Conservation (phyloP, 1,284 basidiomycete genomes). For the Phylloporus gajari region DNA sequence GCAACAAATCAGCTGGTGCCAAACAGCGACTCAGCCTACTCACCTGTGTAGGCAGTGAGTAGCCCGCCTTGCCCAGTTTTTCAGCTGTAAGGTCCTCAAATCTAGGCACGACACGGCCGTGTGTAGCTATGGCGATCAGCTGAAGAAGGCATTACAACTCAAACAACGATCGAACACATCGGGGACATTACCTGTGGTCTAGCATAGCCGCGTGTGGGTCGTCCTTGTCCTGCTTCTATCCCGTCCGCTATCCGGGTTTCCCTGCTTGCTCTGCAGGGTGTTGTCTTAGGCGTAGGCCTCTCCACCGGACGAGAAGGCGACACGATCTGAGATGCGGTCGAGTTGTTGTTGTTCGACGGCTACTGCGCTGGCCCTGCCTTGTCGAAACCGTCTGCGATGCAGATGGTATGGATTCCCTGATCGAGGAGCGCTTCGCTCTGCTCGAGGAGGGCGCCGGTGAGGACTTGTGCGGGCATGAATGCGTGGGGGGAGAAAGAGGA, state of each 20-base stretch:
- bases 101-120: constrained; percentile 96
- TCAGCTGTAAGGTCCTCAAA: constrained; percentile 94
- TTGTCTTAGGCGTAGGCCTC: no score
- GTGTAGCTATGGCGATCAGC: constrained; percentile 98
- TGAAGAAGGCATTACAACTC: constrained; percentile 43
- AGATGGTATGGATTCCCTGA: constrained; percentile 96
- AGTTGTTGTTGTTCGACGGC: constrained; percentile 93
- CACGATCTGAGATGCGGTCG: constrained; percentile 91
- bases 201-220: no score
- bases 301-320: constrained; percentile 80
- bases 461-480: constrained; percentile 65
- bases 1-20: constrained; percentile 8
- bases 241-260: no score
- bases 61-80: constrained; percentile 94
- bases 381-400: constrained; percentile 98
- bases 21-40: constrained; percentile 29
- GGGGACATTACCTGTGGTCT: constrained; percentile 77
- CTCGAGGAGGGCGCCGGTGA: constrained; percentile 95
- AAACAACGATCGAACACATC: neutral
- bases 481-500: neutral
- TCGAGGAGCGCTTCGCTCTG: constrained; percentile 93
- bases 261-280: no score
- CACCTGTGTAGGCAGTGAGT: constrained; percentile 96
- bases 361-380: constrained; percentile 88
- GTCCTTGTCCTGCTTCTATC: no score